These are phyloP conservation scores for Mycena polygramma DNA, from an alignment of 768 basidiomycete genomes.

Conservation along the genomic window DNA sequence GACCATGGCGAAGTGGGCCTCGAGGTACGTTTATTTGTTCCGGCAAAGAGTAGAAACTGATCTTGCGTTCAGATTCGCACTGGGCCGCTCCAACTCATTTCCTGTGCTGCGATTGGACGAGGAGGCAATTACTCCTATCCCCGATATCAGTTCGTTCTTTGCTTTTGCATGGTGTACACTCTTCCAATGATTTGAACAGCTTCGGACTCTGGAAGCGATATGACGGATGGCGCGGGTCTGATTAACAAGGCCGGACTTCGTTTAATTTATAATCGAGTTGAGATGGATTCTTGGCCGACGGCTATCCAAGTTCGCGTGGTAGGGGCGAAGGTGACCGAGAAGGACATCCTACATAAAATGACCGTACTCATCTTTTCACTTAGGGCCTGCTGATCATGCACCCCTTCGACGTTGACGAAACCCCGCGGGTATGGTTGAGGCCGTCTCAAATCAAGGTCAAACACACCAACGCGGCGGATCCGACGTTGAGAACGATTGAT, in stretches of 20 bases:
- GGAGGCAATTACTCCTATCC: conserved; percentile 45
- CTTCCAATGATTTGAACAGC: conserved; percentile 38
- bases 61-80: conserved; percentile 42
- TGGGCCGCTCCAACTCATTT: conserved; percentile 65
- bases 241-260: conserved; percentile 50
- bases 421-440: conserved; percentile 48
- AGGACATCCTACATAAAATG: not conserved
- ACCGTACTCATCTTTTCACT: not conserved
- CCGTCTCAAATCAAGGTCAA: conserved; percentile 54
- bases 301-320: conserved; percentile 56
- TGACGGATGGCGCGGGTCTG: conserved; percentile 58
- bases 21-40: conserved; percentile 45
- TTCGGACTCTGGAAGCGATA: conserved; percentile 46
- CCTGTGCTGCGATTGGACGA: conserved; percentile 54
- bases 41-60: not conserved
- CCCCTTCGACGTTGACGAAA: conserved; percentile 42
- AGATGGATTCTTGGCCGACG: conserved; percentile 50
- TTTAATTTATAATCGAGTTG: conserved; percentile 43
- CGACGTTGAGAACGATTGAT: conserved; percentile 63
- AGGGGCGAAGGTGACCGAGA: conserved; percentile 30
- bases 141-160: conserved; percentile 48
- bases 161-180: not conserved
- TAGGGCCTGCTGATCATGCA: conserved; percentile 48
- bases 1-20: conserved; percentile 64
- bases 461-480: conserved; percentile 47